Evolutionary conservation across 352 stramenopile species (phyloP).

Genomic region (Phytophthora vignae): DNA sequence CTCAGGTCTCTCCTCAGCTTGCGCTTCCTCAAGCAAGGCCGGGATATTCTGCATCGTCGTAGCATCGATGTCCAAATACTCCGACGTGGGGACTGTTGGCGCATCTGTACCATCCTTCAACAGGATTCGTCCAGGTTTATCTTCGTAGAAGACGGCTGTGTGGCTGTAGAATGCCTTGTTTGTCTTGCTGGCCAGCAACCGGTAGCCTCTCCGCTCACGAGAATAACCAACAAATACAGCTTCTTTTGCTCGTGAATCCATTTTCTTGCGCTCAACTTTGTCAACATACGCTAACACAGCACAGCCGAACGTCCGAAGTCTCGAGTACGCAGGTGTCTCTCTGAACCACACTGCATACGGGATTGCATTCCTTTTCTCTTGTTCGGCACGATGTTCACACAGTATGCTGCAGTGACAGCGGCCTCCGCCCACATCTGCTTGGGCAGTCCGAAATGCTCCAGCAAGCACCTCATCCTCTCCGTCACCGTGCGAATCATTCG

Average conservation of each 20-base stretch:
- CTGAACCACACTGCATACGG: too few relatives aligned
- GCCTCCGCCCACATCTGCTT: slow-evolving; percentile 29
- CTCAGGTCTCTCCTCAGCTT: background rate
- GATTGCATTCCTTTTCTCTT: too few relatives aligned
- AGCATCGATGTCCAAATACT: background rate
- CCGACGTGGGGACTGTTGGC: background rate
- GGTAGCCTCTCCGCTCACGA: slow-evolving; percentile 10
- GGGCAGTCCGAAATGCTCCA: slow-evolving; percentile 27
- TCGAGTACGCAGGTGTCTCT: too few relatives aligned
- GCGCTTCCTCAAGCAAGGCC: background rate
- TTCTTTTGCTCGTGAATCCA: slow-evolving; percentile 11
- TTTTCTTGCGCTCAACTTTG: slow-evolving; percentile 19
- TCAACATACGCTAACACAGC: background rate
- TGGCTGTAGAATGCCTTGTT: slow-evolving; percentile 16
- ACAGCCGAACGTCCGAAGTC: too few relatives aligned
- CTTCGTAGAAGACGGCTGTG: slow-evolving; percentile 15
- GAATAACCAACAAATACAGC: slow-evolving; percentile 14
- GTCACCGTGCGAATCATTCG: slow-evolving; percentile 30
- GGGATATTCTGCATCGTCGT: background rate
- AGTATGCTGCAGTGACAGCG: slow-evolving; percentile 19
- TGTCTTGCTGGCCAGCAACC: slow-evolving; percentile 11
- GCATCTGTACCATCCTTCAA: background rate
- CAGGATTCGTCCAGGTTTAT: slow-evolving; percentile 12
- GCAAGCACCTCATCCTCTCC: slow-evolving; percentile 23
- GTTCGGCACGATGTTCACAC: slow-evolving; percentile 9